Conservation (phyloP, 371 early-diverging fungal genomes). For the Mortierella sp. region DNA sequence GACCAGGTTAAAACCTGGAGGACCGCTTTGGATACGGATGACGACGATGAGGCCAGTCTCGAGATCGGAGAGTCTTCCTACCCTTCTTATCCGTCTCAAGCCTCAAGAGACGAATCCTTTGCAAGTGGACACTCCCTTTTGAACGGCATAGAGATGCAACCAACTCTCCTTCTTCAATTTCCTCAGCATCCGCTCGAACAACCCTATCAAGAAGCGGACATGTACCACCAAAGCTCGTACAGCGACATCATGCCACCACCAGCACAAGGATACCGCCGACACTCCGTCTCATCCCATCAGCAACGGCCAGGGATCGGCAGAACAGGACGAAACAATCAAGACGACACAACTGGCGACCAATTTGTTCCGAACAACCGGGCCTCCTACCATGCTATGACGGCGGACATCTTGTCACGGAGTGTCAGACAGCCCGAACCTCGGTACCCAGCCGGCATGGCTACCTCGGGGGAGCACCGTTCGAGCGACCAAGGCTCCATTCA, state of each 20-base stretch:
- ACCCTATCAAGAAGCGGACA: slow-evolving; percentile 12
- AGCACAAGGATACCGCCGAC: slow-evolving; percentile 41
- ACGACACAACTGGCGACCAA: slow-evolving; percentile 42
- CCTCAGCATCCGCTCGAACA: slow-evolving; percentile 50
- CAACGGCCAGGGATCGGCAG: slow-evolving; percentile 22
- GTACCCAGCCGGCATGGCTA: slow-evolving; percentile 22
- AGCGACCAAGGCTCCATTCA: slow-evolving; percentile 15
- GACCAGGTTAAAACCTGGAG: slow-evolving; percentile 56
- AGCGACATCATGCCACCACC: slow-evolving; percentile 55
- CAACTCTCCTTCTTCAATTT: slow-evolving; percentile 49
- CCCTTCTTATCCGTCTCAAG: slow-evolving; percentile 44
- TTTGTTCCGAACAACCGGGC: slow-evolving; percentile 47
- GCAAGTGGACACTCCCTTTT: slow-evolving; percentile 40
- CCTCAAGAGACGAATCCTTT: slow-evolving; percentile 33
- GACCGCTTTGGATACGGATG: slow-evolving; percentile 48
- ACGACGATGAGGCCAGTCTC: slow-evolving; percentile 52
- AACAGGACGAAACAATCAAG: slow-evolving; percentile 34
- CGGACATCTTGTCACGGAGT: slow-evolving; percentile 36
- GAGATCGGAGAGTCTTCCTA: slow-evolving; percentile 49
- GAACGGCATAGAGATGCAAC: slow-evolving; percentile 51
- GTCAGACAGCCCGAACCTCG: slow-evolving; percentile 23
- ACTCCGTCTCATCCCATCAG: slow-evolving; percentile 41
- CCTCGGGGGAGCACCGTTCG: slow-evolving; percentile 3
- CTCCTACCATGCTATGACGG: slow-evolving; percentile 31
- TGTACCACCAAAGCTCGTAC: slow-evolving; percentile 18